Evolutionary conservation across 1,284 basidiomycete genomes (phyloP).

Genomic region (Ceratobasidium sp.): DNA sequence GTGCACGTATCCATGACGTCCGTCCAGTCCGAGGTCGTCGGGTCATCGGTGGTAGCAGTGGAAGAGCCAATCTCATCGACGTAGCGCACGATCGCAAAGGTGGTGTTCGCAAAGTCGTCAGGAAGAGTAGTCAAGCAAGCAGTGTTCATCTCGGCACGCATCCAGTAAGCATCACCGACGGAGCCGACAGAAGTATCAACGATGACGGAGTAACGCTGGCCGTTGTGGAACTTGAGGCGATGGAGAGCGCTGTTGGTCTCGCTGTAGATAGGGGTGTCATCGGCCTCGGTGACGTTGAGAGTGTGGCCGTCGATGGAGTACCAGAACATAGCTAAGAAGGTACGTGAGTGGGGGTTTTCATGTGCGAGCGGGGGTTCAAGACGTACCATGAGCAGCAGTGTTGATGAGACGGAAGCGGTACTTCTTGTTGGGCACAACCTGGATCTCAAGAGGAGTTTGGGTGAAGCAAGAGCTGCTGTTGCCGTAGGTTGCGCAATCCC

Average conservation of each 20-base stretch:
- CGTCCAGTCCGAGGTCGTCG: slow-evolving; percentile 29
- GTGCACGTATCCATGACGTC: background rate
- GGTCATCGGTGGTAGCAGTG: slow-evolving; percentile 35
- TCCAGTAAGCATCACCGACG: slow-evolving; percentile 58
- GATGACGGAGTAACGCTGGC: slow-evolving; percentile 65
- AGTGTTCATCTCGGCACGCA: slow-evolving; percentile 60
- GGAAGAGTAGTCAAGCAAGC: slow-evolving; percentile 56
- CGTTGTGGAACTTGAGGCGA: slow-evolving; percentile 59
- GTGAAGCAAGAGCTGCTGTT: slow-evolving; percentile 50
- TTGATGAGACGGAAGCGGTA: slow-evolving; percentile 61
- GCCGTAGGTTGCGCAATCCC: slow-evolving; percentile 36
- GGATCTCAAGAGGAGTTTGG: slow-evolving; percentile 48
- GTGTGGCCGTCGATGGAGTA: slow-evolving; percentile 51
- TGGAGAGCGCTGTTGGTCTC: slow-evolving; percentile 34
- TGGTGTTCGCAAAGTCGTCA: slow-evolving; percentile 52
- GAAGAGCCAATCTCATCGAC: slow-evolving; percentile 43
- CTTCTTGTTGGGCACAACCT: slow-evolving; percentile 50
- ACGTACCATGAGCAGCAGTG: slow-evolving; percentile 55
- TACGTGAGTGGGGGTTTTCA: background rate
- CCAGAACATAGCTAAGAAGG: slow-evolving; percentile 36
- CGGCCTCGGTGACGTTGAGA: slow-evolving; percentile 46
- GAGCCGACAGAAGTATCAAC: slow-evolving; percentile 57
- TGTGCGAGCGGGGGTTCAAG: slow-evolving; percentile 26
- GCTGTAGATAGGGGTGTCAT: slow-evolving; percentile 37
- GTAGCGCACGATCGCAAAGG: slow-evolving; percentile 56